Base-by-base conservation (phyloP, 495 filamentous ascomycete genomes). In the Cercophora scortea region DNA sequence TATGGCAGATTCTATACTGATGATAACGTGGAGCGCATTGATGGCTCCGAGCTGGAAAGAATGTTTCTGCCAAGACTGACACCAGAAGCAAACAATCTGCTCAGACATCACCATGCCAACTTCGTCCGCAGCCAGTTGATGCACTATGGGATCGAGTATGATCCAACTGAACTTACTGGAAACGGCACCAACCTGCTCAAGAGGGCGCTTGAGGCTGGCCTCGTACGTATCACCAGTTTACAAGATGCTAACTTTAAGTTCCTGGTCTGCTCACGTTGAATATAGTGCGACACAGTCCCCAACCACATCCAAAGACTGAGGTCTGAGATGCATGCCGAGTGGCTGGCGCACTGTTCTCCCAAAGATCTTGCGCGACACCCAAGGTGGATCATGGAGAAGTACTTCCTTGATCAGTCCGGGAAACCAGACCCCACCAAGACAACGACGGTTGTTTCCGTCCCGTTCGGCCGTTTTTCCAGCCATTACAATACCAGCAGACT, bases 71-170 rank as follows among this genome's bases (percentile, higher is more conserved):
- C 48, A 7, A 9, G 12, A 36, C 10, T 50, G 19, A 42, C 25
- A 10, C 12, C 10, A 1, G 39, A 50, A 25, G 48, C 38, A 19
- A 33, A 42, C 12, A 16, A 25, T 6, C 13, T 42, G 13, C 13
- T 50, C 19, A 25, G 48, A 33, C 11, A 41, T 42, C 12, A 4
- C 5, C 25, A 5, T 25, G 25, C 2, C 25, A 13, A n/a, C 39
- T 50, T 50, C 16, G 48, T 17, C 36, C 48, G 38, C 13, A 38
- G 8, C 2, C 48, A 50, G 12, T 32, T 50, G 36, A 36, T 42
- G 19, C 51, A 53, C 17, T 53, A 47, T 18, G 51, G 43, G 4
- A 17, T 53, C n/a, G 13, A 53, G 13, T 47, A 11, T n/a, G 19
- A 38, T 4, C 33, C 42, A 17, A 40, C 13, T 12, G 38, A 42